Evolutionary conservation across 2,329 filamentous ascomycete species (phyloP), one percentile per base, ranked within the genome.

Genomic region (Colletotrichum noveboracense): DNA sequence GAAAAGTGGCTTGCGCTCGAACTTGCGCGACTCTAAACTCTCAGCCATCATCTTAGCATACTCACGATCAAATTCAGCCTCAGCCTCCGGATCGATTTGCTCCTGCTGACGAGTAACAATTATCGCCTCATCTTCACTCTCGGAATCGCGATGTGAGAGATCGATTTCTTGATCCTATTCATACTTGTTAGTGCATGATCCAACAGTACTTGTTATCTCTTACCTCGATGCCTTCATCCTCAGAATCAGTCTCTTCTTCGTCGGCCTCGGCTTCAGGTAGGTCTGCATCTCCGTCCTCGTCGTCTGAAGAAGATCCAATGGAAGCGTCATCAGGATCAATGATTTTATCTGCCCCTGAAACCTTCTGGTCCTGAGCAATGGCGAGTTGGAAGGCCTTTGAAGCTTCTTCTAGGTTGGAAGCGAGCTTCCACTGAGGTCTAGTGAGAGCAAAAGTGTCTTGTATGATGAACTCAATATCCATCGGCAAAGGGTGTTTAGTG

Each of bases 41-140:
- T 99, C 97, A 66, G 96, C 92, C 96, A 99, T 98, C 92, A 99
- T 94, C 85, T 98, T 98, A 48, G 97, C 96, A 84, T 98, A 97
- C 85, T 98, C 97, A 80, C 96, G 95, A 82, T 99, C 97, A 83
- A 99, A 99, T 56, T 99, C 97, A 8, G 96, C 97, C 81, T 99
- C 97, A 55, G 94, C 95, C 85, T 98, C 96, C 1, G 96, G 96
- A 79, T 99, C 96, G 72, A 96, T 90, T 80, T 96, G 92, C 82
- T 98, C 95, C 83, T 98, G 95, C 81, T 96, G 94, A 76, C 96
- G 93, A 60, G 95, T 97, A 64, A 99, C 96, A 58, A 98, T 91
- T 79, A 98, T 98, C 28, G 94, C 92, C 83, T 98, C 96, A 78
- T 98, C 96, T 76, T 95, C 93, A 12, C 93, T 94, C 55, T 93